Evolutionary conservation across 1,284 basidiomycete species (phyloP), one percentile per base, ranked within the genome.

Genomic region (Retiboletus flavoniger): DNA sequence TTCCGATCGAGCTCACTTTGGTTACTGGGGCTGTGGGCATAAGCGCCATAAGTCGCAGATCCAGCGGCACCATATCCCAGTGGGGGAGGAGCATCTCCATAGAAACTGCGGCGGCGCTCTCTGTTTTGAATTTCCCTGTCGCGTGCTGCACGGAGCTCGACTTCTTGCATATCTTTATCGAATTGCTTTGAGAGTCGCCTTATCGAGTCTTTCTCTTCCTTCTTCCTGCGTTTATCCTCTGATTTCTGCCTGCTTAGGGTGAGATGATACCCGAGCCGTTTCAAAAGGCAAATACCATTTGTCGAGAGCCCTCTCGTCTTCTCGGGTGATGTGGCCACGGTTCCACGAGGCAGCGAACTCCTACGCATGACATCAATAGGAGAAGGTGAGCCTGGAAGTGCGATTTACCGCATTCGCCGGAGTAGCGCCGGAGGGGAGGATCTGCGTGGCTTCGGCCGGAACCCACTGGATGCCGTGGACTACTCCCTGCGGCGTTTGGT

Each of bases 381-480:
- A 49, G 34, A 41, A 32, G 16, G 47, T 10, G 26, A 4, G 16
- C 19, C n/a, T 28, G 21, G 24, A 45, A 9, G 36, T 29, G 45
- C 9, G 4, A 67, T 77, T 65, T 53, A 85, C 85, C 50, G 75
- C 65, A 61, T 71, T 78, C 9, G 85, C 85, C 10, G 83, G 84
- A 45, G 76, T 78, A 32, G 83, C 84, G 7, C 82, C 83, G 19
- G 68, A 45, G 38, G 86, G 87, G 34, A 84, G 59, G 39, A 83
- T 76, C 45, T 78, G 74, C 0, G 84, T 85, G 3, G 84, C 77
- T 61, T 89, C 87, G 13, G 79, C 80, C 21, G 87, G 85, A 21
- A 88, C 76, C 89, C 87, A 90, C 64, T 89, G 87, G 53, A 89
- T 87, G 24, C 87, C 87, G 53, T 69, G 79, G 34, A 89, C 80